These are phyloP conservation scores for Ballota nigra DNA, from an alignment of 257 asterid genomes.

Conservation along the genomic window DNA sequence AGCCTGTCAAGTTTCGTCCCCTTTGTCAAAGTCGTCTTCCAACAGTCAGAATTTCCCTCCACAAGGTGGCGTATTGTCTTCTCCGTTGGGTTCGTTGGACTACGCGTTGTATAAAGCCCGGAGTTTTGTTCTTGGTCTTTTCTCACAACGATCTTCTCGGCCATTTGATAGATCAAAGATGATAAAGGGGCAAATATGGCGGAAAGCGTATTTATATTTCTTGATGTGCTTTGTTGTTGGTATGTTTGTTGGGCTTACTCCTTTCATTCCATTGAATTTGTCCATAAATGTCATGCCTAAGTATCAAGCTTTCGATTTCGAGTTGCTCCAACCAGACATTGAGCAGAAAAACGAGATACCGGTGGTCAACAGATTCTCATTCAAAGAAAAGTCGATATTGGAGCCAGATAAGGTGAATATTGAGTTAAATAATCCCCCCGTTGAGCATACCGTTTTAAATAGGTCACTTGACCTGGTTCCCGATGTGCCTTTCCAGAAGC, in stretches of 20 bases:
- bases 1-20: slow-evolving; percentile 56
- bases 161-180: slow-evolving; percentile 52
- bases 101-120: slow-evolving; percentile 49
- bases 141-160: slow-evolving; percentile 52
- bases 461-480: slow-evolving; percentile 27
- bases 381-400: slow-evolving; percentile 25
- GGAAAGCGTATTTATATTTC: slow-evolving; percentile 59
- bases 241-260: slow-evolving; percentile 53
- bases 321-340: slow-evolving; percentile 29
- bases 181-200: slow-evolving; percentile 57
- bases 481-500: slow-evolving; percentile 36
- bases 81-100: slow-evolving; percentile 46
- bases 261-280: slow-evolving; percentile 41
- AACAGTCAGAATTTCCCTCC: slow-evolving; percentile 41
- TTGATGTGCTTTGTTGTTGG: slow-evolving; percentile 58
- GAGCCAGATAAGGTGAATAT: slow-evolving; percentile 17
- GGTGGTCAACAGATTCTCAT: slow-evolving; percentile 18
- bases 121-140: slow-evolving; percentile 40
- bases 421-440: slow-evolving; percentile 20
- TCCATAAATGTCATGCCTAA: slow-evolving; percentile 37
- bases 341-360: slow-evolving; percentile 29
- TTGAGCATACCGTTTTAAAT: background rate
- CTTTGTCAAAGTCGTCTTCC: slow-evolving; percentile 63
- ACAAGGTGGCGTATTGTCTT: slow-evolving; percentile 30
- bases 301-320: slow-evolving; percentile 42